phyloP scores from a whole-genome alignment of 768 basidiomycete species.

The Clitopilus hobsonii region DNA sequence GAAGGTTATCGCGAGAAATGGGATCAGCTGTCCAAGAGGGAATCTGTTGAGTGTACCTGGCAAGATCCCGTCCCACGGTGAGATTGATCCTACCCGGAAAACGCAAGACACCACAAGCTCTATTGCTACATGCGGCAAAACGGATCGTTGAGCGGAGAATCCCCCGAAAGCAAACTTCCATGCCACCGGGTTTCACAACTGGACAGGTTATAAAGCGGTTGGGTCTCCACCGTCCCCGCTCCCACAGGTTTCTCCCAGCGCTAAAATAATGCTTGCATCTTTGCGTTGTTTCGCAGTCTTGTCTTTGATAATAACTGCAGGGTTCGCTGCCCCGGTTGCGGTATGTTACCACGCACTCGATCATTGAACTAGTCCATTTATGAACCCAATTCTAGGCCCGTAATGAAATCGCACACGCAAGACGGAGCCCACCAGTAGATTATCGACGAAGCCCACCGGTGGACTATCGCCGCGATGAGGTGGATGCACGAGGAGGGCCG shows the following conservation, averaged over 20 bases:
- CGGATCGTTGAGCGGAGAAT: background rate
- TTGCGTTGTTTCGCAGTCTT: background rate
- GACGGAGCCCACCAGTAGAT: too few species aligned
- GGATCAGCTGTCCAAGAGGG: too few species aligned
- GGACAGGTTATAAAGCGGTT: background rate
- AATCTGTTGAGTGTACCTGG: background rate
- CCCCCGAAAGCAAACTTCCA: background rate
- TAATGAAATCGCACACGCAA: too few species aligned
- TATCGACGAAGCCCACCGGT: too few species aligned
- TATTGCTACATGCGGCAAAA: background rate
- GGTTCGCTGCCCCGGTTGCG: background rate
- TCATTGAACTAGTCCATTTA: background rate
- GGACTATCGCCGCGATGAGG: too few species aligned
- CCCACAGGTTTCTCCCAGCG: background rate
- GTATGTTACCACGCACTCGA: background rate
- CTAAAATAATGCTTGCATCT: background rate
- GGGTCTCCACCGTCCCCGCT: background rate
- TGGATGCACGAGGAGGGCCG: too few species aligned
- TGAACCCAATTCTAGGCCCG: too few species aligned
- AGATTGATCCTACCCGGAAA: background rate
- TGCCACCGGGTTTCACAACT: background rate
- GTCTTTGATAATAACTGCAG: background rate
- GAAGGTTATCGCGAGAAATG: too few species aligned
- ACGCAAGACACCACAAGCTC: background rate
- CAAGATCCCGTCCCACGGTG: background rate